Conservation (phyloP, 108 stramenopile species). For the Fistulifera pelliculosa region DNA sequence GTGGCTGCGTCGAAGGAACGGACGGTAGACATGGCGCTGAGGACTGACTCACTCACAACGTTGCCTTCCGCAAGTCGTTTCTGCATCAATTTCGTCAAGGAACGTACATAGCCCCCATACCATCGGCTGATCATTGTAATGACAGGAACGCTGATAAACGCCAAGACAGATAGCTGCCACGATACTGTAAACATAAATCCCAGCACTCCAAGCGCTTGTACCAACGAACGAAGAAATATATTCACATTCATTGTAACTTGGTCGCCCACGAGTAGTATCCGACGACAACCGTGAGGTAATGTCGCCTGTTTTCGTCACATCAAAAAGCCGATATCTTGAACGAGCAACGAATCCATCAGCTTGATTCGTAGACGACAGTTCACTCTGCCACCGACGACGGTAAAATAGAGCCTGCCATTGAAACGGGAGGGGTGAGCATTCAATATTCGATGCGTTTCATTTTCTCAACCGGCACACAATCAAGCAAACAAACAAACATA, state of each 20-base stretch:
- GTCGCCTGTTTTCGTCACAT: constrained; percentile 71
- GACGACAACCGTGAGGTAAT: constrained; percentile 68
- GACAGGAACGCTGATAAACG: constrained; percentile 72
- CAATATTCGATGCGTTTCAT: too few species aligned
- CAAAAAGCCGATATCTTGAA: constrained; percentile 82
- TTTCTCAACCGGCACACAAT: too few species aligned
- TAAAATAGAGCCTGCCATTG: constrained; percentile 38
- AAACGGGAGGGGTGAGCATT: too few species aligned
- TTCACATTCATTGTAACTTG: constrained; percentile 83
- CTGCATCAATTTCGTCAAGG: constrained; percentile 70
- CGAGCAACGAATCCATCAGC: constrained; percentile 61
- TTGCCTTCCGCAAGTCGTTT: constrained; percentile 77
- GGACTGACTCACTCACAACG: constrained; percentile 57
- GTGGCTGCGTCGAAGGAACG: constrained; percentile 67
- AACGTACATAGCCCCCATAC: constrained; percentile 67
- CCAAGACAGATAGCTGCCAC: constrained; percentile 68
- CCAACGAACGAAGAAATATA: constrained; percentile 56
- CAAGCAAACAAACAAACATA: constrained; percentile 3
- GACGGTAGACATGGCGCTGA: constrained; percentile 73
- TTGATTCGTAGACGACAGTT: constrained; percentile 52
- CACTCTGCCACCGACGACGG: constrained; percentile 58
- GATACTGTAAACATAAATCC: constrained; percentile 71
- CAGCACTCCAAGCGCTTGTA: constrained; percentile 71
- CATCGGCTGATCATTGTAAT: constrained; percentile 63
- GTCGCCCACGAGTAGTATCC: constrained; percentile 77